A percentile compares a stretch with the other conserved stretches of the same genome.
phyloP scores from a whole-genome alignment of 2,329 filamentous ascomycete genomes.

The Fusarium keratoplasticum region DNA sequence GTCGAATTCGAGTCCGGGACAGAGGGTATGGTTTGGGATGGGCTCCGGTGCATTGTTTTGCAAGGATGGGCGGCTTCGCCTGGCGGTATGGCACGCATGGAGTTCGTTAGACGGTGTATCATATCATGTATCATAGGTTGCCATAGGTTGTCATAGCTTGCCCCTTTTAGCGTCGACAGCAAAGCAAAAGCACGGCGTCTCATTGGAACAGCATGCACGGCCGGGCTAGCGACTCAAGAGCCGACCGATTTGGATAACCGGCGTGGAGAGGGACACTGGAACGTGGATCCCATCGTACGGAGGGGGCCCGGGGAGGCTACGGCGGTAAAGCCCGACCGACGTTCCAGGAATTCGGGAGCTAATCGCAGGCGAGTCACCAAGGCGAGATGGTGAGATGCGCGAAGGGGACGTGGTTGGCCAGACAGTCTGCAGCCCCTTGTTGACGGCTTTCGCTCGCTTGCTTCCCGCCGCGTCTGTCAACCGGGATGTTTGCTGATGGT shows the following conservation, averaged over 20 bases:
- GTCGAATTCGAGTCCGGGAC: slow-evolving; percentile 13
- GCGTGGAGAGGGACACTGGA: slow-evolving; percentile 29
- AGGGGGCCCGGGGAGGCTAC: slow-evolving; percentile 14
- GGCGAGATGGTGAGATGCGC: slow-evolving; percentile 42
- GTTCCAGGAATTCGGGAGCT: slow-evolving; percentile 44
- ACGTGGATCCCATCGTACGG: slow-evolving; percentile 30
- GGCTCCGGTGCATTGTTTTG: slow-evolving; percentile 17
- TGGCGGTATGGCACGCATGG: slow-evolving; percentile 21
- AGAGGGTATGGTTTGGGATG: slow-evolving; percentile 3
- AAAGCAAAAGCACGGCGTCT: slow-evolving; percentile 10
- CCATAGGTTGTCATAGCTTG: neutral
- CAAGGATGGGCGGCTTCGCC: slow-evolving; percentile 5
- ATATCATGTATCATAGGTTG: slow-evolving; percentile 25
- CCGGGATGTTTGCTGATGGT: slow-evolving; percentile 35
- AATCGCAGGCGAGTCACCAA: slow-evolving; percentile 40
- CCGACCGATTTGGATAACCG: slow-evolving; percentile 38
- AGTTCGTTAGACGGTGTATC: slow-evolving; percentile 17
- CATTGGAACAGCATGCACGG: slow-evolving; percentile 26
- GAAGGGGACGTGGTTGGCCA: slow-evolving; percentile 36
- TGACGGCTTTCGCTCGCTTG: slow-evolving; percentile 42
- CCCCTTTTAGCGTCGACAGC: slow-evolving; percentile 27
- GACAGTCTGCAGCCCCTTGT: slow-evolving; percentile 30
- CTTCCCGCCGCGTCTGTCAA: slow-evolving; percentile 42
- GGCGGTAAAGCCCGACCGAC: slow-evolving; percentile 28
- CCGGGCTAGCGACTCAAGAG: slow-evolving; percentile 25